Evolutionary conservation across 768 basidiomycete species (phyloP), one percentile per base, ranked within the genome.

Genomic region (Holtermanniella nyarrowii): DNA sequence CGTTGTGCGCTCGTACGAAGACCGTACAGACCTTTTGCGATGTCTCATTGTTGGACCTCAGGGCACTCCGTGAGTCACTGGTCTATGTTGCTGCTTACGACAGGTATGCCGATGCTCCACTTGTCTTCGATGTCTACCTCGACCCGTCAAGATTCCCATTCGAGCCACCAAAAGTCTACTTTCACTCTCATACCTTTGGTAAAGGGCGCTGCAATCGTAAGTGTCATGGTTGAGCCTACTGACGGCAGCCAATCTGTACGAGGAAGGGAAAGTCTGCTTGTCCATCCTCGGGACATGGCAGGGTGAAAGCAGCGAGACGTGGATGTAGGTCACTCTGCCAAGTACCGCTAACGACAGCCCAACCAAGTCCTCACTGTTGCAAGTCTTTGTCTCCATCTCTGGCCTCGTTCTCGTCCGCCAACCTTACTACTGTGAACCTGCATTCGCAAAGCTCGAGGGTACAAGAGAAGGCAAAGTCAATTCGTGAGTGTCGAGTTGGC

Each of bases 71-170:
- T 64, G 48, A 50, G 61, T 64, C 13, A n/a, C 21, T 7, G 31
- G n/a, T n/a, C 25, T 42, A 21, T 26, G 21, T 20, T 1, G 18
- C 22, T 26, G 12, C 4, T 18, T 23, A 31, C 23, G 20, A 37
- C 31, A 62, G 61, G 10, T 95, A 93, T 59, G 80, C 87, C 69
- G 85, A 91, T 69, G 87, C 88, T 18, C 91, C 90, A 0, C 91
- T 93, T 72, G 83, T 95, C 22, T 93, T 95, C 51, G 90, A 96
- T 72, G 88, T 86, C 81, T 49, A 82, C 84, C 68, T 95, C 84
- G 67, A 88, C 83, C 42, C 80, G 82, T 57, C 80, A 76, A 68
- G 58, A 54, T 73, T 63, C 59, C 72, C 72, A 3, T 44, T 58
- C 20, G 63, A 66, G 54, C 88, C 90, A 12, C 90, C 90, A 0